Conservation (phyloP, 108 stramenopile species). For the Skeletonema grethae region DNA sequence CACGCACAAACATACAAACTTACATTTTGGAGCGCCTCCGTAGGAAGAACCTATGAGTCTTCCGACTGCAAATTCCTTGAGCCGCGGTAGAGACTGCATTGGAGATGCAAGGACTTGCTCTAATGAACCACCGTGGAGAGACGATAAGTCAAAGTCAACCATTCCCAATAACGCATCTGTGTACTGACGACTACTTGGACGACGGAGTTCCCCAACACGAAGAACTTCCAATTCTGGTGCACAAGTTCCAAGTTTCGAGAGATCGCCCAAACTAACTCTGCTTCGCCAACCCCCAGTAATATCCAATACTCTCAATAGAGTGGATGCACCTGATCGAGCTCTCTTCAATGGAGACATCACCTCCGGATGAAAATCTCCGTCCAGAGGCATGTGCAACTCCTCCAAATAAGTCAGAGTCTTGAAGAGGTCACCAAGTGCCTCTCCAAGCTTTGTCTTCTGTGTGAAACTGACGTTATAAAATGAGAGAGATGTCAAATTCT, state of each 20-base stretch:
- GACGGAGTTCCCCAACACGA: not conserved
- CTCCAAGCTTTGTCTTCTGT: not conserved
- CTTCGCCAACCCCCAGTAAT: not conserved
- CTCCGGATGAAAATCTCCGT: not conserved
- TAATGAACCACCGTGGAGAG: not conserved
- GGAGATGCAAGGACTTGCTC: not conserved
- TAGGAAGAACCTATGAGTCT: not conserved
- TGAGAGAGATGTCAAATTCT: constrained; percentile 3
- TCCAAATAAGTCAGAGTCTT: not conserved
- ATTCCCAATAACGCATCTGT: no score
- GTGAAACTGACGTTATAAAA: not conserved
- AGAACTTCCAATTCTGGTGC: constrained; percentile 1
- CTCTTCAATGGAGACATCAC: not conserved
- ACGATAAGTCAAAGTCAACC: no score
- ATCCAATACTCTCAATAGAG: constrained; percentile 7
- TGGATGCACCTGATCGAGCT: constrained; percentile 1
- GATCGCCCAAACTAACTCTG: not conserved
- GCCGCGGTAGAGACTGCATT: not conserved
- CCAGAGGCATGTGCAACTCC: not conserved
- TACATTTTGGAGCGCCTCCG: not conserved
- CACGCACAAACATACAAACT: not conserved
- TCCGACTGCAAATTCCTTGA: not conserved
- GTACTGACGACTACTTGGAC: not conserved
- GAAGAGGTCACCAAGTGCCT: not conserved
- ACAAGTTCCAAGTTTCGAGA: not conserved